Evolutionary conservation across 768 basidiomycete genomes (phyloP), one percentile per base, ranked within the genome.

Genomic region (Pholiota conissans): DNA sequence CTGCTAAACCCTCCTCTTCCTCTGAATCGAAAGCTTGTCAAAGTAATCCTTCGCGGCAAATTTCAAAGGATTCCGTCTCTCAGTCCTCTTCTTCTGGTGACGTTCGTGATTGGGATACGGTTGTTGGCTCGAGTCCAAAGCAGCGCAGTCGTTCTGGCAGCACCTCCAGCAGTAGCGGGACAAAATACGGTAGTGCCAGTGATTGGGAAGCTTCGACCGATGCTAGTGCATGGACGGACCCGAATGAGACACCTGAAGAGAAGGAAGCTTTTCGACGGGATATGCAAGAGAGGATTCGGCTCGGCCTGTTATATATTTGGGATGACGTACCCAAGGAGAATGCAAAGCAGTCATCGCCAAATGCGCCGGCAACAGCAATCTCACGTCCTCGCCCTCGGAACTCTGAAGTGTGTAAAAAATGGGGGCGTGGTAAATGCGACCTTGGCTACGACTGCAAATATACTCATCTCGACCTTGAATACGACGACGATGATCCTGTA

Each of bases 391-490:
- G 62, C 20, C 66, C 61, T 2, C 56, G 30, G 13, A 59, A 37
- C 26, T 61, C 46, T 7, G 65, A 70, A 8, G 56, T 50, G 5
- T 76, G 75, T 47, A 59, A 60, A 45, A 49, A 30, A 0, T 74
- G 72, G 71, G 60, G 71, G 26, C 67, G 60, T 6, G 61, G 61
- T 53, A 40, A 55, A 6, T 77, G 76, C 57, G 26, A 47, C 13
- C 55, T 26, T 18, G 72, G 71, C 7, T 67, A 70, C 55, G 37
- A 56, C 3, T 76, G 74, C 53, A 60, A 34, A 32, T 70, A 57
- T 49, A 55, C 65, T 11, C 76, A 78, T 61, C 65, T 66, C 8
- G 69, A 74, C 37, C 59, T 72, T 5, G 71, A 74, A 10, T 72
- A 73, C 24, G 62, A 73, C 52, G 64, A 73, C 49, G 65, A 45